phyloP scores from a whole-genome alignment of 2,329 filamentous ascomycete species.

The Rhynchosporium secalis region DNA sequence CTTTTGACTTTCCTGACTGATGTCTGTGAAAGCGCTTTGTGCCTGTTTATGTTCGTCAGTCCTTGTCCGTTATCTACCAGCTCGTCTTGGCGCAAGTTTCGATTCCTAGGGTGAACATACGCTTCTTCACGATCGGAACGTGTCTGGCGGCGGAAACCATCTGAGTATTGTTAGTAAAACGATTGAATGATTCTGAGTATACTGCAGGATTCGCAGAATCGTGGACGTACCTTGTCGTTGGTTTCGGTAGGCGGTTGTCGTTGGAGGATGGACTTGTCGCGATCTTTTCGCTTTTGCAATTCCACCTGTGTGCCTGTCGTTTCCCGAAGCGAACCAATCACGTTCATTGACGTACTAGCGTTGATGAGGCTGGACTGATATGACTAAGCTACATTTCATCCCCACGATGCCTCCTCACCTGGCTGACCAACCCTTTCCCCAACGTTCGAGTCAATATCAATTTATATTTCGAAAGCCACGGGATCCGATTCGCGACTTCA shows the following conservation, averaged over 20 bases:
- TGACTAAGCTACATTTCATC: neutral
- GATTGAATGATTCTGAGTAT: slow-evolving; percentile 7
- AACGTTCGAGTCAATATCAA: neutral
- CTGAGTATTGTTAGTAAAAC: slow-evolving; percentile 47
- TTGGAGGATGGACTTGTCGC: slow-evolving; percentile 29
- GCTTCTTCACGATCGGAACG: slow-evolving; percentile 99
- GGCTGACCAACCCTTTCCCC: too few species aligned
- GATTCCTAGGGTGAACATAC: slow-evolving; percentile 60
- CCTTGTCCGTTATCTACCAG: neutral
- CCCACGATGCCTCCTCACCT: neutral
- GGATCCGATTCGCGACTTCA: neutral
- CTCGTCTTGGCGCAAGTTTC: slow-evolving; percentile 15
- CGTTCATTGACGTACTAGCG: neutral
- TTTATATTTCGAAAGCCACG: too few species aligned
- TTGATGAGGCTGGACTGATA: neutral
- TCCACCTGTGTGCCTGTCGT: slow-evolving; percentile 6
- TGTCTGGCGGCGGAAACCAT: slow-evolving; percentile 99
- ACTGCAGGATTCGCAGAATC: neutral
- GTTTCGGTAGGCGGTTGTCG: slow-evolving; percentile 36
- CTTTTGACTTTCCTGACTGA: slow-evolving; percentile 63
- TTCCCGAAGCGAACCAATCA: slow-evolving; percentile 19
- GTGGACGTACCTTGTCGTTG: slow-evolving; percentile 37
- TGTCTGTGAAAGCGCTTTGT: slow-evolving; percentile 95
- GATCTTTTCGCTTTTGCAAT: slow-evolving; percentile 24
- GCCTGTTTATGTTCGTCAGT: slow-evolving; percentile 54